Evolutionary conservation across 2,329 filamentous ascomycete species (phyloP).

Genomic region (Ophiostoma pallidulum): DNA sequence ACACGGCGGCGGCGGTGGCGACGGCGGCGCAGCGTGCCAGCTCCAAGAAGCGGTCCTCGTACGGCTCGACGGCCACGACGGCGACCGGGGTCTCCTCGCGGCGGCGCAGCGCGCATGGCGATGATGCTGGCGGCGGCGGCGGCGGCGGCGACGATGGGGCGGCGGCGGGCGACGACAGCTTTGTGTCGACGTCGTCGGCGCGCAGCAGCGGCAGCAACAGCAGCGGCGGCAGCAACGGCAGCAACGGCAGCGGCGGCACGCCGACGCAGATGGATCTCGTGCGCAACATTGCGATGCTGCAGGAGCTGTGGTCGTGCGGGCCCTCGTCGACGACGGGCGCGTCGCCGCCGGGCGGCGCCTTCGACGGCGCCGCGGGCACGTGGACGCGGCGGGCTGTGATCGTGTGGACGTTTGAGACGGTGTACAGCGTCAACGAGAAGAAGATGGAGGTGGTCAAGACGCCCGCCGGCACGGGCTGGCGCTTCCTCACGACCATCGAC

Average conservation of each 20-base stretch:
- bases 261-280: constrained; percentile 47
- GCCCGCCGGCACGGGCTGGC: constrained; percentile 48
- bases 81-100: constrained; percentile 8
- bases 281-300: constrained; percentile 55
- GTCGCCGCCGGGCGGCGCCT: background rate
- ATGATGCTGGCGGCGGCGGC: constrained; percentile 21
- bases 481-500: constrained; percentile 52
- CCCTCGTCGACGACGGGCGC: constrained; percentile 28
- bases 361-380: constrained; percentile 17
- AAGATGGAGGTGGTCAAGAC: constrained; percentile 37
- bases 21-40: constrained; percentile 2
- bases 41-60: constrained; percentile 15
- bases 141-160: constrained; percentile 18
- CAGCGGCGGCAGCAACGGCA: constrained; percentile 15
- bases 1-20: constrained; percentile 6
- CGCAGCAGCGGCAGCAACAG: constrained; percentile 19
- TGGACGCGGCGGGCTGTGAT: constrained; percentile 53
- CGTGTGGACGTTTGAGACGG: constrained; percentile 53
- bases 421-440: constrained; percentile 34
- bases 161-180: constrained; percentile 18
- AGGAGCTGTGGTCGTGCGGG: constrained; percentile 52
- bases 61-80: constrained; percentile 12
- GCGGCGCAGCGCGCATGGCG: constrained; percentile 8
- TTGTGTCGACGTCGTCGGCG: constrained; percentile 17
- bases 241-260: constrained; percentile 13